phyloP scores from a whole-genome alignment of 441 rosid species.

The Dalechampia spathulata region DNA sequence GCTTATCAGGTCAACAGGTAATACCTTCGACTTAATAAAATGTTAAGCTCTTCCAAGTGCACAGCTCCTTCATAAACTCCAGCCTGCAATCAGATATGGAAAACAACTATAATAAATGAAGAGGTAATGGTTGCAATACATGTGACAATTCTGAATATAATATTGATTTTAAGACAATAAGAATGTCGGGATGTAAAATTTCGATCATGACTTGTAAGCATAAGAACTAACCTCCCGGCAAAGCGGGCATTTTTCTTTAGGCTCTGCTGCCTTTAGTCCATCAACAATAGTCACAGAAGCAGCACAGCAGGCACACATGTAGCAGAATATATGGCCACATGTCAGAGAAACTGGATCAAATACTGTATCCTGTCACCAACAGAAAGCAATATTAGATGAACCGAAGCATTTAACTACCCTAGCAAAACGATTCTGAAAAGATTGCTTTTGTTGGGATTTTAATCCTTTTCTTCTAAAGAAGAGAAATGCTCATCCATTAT shows the following conservation, averaged over 20 bases:
- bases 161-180: not conserved
- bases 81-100: constrained; percentile 28
- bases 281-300: constrained; percentile 72
- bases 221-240: constrained; percentile 59
- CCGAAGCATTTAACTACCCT: not conserved
- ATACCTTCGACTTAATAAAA: constrained; percentile 62
- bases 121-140: not conserved
- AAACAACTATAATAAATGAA: constrained; percentile 1
- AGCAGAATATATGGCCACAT: constrained; percentile 94
- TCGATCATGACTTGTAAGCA: not conserved
- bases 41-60: constrained; percentile 75
- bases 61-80: constrained; percentile 60
- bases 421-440: not conserved
- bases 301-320: constrained; percentile 88
- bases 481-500: too few relatives aligned
- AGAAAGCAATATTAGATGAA: not conserved
- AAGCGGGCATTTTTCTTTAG: constrained; percentile 60
- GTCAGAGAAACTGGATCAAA: constrained; percentile 82
- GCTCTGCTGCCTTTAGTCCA: constrained; percentile 58
- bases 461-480: too few relatives aligned
- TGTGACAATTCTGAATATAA: not conserved
- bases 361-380: constrained; percentile 55
- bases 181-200: too few relatives aligned
- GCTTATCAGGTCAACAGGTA: not conserved
- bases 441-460: too few relatives aligned